Base-by-base conservation (phyloP, 345 rosid species). In the Angophora floribunda region DNA sequence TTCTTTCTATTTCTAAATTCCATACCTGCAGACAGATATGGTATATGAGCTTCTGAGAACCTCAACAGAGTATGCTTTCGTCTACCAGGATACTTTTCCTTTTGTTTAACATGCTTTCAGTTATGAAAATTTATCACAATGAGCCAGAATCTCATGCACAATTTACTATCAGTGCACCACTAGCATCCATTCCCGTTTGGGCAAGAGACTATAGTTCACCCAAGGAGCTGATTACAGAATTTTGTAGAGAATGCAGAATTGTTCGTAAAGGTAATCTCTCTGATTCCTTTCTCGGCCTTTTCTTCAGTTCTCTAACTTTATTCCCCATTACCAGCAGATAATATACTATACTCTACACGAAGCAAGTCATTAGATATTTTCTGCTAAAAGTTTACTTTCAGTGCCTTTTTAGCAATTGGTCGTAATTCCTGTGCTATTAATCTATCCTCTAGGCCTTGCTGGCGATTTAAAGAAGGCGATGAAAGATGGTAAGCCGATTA, bases 401-500 rank as follows among this genome's bases (percentile, higher is more conserved):
- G 85, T 87, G 59, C 85, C 86, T 55, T 89, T 90, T 88, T 85
- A 75, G 84, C 13, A 41, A 75, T 9, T 75, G 49, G 45, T 19
- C 87, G 7, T 44, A 32, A 51, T 52, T 30, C 47, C 61, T 85
- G 65, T 85, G 61, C 41, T 49, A 52, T 85, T 85, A 16, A n/a
- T 85, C 49, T 52, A 85, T 87, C 90, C 89, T 85, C 26, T 90
- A 98, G 99, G 99, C 88, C 94, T 98, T 94, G 98, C 97, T 90
- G 99, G 99, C 85, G 99, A 98, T 92, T 89, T 98, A 92, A 98
- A 96, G 95, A 98, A 98, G 92, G 99, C 99, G 91, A 95, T 97
- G 98, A 98, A 98, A 95, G 99, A 98, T 93, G 99, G 99, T 90
- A 98, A 98, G 90, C 99, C 99, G 1, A 95, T 98, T 86, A 98